Base-by-base conservation (phyloP, 2,329 filamentous ascomycete species). In the Xylariaceae sp. region DNA sequence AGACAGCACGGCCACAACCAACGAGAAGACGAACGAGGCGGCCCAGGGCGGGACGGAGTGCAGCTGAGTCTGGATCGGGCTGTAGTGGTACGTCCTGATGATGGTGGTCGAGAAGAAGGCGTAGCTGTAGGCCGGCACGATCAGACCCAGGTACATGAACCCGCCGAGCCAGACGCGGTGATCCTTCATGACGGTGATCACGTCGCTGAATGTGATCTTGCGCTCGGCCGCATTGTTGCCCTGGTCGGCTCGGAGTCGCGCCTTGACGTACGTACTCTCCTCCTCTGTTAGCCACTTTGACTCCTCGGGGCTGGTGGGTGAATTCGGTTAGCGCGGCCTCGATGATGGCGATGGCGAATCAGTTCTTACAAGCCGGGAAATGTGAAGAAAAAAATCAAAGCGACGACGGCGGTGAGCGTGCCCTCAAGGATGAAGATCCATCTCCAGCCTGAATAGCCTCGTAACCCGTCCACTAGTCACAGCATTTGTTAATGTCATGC, bases 341-440 rank as follows among this genome's bases (percentile, higher is more conserved):
- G 11, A 11, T 6, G 35, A 26, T n/a, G n/a, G 6, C 12, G 31
- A 47, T 31, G 47, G 19, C 32, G 26, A 26, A n/a, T 8, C 19
- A 29, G 29, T 41, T 65, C 72, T 60, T 64, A 74, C 72, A 91
- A 91, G 57, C 84, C 81, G 0, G 87, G 86, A 44, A 91, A 81
- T 41, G 81, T 70, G 68, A 90, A 91, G 71, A 80, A 86, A 67
- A 86, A 85, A 49, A 80, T 62, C 51, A 87, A 67, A 0, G 65
- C 67, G 41, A 70, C 57, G 7, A 65, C 30, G 29, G 56, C 62
- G 5, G 68, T 70, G 29, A 88, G 70, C 3, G 75, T 61, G 4
- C 88, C 88, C 69, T 91, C 88, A 6, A 92, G 71, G 65, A 96
- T 88, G 68, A 92, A 91, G 60, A 91, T 87, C 86, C 87, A 91